phyloP scores from a whole-genome alignment of 139 green algal species.

The Zygnema circumcarinatum region DNA sequence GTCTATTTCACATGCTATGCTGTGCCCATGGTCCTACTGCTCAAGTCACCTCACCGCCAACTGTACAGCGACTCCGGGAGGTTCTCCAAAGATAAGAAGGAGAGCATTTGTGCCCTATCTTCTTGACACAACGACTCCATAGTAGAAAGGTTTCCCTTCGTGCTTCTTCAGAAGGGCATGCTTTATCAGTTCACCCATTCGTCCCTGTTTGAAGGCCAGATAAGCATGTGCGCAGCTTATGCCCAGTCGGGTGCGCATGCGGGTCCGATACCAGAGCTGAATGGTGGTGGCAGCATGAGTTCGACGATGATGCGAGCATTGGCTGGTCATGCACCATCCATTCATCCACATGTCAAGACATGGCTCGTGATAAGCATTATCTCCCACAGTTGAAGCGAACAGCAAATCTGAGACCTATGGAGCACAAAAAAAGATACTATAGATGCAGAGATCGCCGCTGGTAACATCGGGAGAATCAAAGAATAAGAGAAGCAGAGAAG shows the following conservation, averaged over 20 bases:
- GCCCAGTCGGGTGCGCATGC: slow-evolving; percentile 7
- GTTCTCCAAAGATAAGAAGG: too few species aligned
- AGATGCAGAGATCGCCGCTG: neutral
- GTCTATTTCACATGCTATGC: too few species aligned
- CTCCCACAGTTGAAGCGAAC: neutral
- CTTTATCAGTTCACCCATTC: neutral
- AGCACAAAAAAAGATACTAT: neutral
- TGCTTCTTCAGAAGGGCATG: slow-evolving; percentile 36
- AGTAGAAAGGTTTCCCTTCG: slow-evolving; percentile 27
- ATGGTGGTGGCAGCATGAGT: slow-evolving; percentile 27
- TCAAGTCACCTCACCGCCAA: too few species aligned
- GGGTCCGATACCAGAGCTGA: slow-evolving; percentile 13
- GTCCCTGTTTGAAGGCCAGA: neutral
- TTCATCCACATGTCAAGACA: neutral
- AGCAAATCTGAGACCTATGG: slow-evolving; percentile 1
- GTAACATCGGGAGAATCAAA: neutral
- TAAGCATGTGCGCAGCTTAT: neutral
- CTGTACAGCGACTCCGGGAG: too few species aligned
- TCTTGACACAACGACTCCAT: too few species aligned
- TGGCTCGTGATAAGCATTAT: neutral
- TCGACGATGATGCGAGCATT: slow-evolving; percentile 17
- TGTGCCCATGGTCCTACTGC: too few species aligned
- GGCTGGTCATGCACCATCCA: neutral
- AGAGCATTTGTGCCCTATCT: too few species aligned
- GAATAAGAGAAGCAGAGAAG: slow-evolving; percentile 18